Percentiles rank a stretch among this genome's conserved stretches.
phyloP scores from a whole-genome alignment of 2,329 filamentous ascomycete genomes.

The Claviceps pusilla region DNA sequence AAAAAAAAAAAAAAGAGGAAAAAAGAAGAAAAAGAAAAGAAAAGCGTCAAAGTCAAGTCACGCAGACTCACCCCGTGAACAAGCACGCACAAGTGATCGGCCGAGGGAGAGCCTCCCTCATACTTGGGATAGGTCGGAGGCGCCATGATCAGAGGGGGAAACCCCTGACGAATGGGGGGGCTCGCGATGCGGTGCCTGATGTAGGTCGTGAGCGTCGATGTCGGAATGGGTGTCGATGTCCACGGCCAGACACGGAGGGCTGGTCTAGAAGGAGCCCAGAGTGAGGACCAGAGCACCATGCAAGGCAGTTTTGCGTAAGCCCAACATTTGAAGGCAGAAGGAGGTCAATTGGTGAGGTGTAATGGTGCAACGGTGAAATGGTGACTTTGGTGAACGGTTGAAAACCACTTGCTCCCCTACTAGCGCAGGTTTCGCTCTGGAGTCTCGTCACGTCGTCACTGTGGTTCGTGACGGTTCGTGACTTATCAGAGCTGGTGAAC shows the following conservation, averaged over 20 bases:
- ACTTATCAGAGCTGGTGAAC: not conserved
- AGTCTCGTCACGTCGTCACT: not conserved
- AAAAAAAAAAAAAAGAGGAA: not conserved
- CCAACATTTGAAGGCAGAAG: constrained; percentile 2
- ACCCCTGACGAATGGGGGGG: constrained; percentile 1
- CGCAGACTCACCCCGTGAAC: constrained; percentile 52
- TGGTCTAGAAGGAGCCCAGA: constrained; percentile 5
- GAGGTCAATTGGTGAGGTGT: not conserved
- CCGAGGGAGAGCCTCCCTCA: constrained; percentile 35
- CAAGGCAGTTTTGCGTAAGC: constrained; percentile 3
- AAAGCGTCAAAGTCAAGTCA: not conserved
- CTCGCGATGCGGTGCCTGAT: constrained; percentile 5
- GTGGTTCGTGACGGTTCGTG: not conserved
- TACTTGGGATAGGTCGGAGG: constrained; percentile 14
- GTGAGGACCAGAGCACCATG: constrained; percentile 6
- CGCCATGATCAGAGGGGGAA: constrained; percentile 5
- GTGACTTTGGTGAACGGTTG: not conserved
- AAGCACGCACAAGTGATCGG: constrained; percentile 61
- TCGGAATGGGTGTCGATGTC: not conserved
- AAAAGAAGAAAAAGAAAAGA: not conserved
- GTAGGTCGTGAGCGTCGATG: constrained; percentile 9
- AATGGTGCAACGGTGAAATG: not conserved
- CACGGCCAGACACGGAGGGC: constrained; percentile 4
- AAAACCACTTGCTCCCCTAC: not conserved
- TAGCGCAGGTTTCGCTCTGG: not conserved